Conservation (phyloP, 2,329 filamentous ascomycete genomes). For the Penicillium corylophilum region DNA sequence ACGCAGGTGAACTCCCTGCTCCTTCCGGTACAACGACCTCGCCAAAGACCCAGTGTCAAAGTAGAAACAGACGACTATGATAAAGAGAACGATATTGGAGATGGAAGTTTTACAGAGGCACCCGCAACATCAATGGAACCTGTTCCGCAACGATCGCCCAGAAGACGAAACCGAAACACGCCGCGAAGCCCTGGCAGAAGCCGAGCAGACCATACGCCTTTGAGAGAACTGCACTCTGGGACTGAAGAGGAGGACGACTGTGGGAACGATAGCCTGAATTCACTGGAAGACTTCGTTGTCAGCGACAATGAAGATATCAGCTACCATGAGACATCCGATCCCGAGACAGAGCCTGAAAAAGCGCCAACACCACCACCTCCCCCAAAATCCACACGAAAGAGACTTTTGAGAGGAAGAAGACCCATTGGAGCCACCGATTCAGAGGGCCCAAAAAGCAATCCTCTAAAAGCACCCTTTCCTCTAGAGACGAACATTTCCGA, state of each 20-base stretch:
- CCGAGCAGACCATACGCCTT: slow-evolving; percentile 10
- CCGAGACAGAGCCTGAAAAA: slow-evolving; percentile 29
- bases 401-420: slow-evolving; percentile 36
- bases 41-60: slow-evolving; percentile 24
- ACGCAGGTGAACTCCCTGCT: slow-evolving; percentile 37
- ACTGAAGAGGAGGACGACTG: slow-evolving; percentile 26
- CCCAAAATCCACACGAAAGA: slow-evolving; percentile 27
- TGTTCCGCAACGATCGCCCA: slow-evolving; percentile 18
- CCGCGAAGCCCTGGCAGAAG: slow-evolving; percentile 11
- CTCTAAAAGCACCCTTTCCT: slow-evolving; percentile 13
- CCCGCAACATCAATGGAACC: slow-evolving; percentile 16
- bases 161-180: slow-evolving; percentile 14
- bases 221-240: slow-evolving; percentile 16
- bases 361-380: slow-evolving; percentile 18
- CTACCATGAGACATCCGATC: slow-evolving; percentile 32
- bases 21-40: slow-evolving; percentile 26
- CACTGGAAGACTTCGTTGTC: slow-evolving; percentile 43
- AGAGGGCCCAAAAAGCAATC: slow-evolving; percentile 6
- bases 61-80: slow-evolving; percentile 33
- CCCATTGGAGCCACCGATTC: slow-evolving; percentile 21
- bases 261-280: slow-evolving; percentile 36
- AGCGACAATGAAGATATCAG: slow-evolving; percentile 41
- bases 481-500: slow-evolving; percentile 23
- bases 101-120: slow-evolving; percentile 17
- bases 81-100: slow-evolving; percentile 36